These are phyloP conservation scores for Nephromyces sp. DNA, from an alignment of 169 alveolate genomes.

Conservation along the genomic window DNA sequence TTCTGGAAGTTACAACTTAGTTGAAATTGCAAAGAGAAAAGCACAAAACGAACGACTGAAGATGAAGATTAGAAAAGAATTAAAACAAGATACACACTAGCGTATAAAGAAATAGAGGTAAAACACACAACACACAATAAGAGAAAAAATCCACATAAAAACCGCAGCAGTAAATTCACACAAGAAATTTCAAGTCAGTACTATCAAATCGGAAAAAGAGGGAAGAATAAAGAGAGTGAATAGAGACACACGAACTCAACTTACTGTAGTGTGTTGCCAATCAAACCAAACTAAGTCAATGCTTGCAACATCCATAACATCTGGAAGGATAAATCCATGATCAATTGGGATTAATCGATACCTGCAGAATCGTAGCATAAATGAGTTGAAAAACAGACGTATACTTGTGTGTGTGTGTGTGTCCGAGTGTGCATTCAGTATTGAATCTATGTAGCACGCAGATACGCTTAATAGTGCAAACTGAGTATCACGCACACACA, in stretches of 20 bases:
- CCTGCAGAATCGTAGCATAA: conserved; percentile 16
- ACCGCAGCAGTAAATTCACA: background rate
- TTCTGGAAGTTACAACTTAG: too few species aligned
- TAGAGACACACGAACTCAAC: conserved; percentile 2
- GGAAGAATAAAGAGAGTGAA: background rate
- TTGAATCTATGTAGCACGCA: background rate
- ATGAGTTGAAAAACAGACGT: background rate
- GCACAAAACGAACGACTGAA: too few species aligned
- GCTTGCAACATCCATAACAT: conserved; percentile 87
- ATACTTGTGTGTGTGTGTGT: background rate
- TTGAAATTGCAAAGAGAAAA: too few species aligned
- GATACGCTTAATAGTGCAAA: too few species aligned
- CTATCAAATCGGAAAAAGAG: background rate
- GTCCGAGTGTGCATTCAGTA: background rate
- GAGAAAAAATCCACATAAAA: background rate
- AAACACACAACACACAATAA: background rate
- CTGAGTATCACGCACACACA: too few species aligned
- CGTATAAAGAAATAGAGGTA: background rate
- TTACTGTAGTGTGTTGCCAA: conserved; percentile 86
- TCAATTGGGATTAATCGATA: conserved; percentile 95
- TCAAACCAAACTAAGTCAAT: conserved; percentile 94
- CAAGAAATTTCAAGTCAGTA: background rate
- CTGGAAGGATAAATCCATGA: conserved; percentile 94
- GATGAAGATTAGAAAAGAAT: background rate
- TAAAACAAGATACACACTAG: background rate